Percentiles rank a stretch among this genome's conserved stretches.
Evolutionary conservation across 2,329 filamentous ascomycete genomes (phyloP).

Genomic region (Fusarium concolor): DNA sequence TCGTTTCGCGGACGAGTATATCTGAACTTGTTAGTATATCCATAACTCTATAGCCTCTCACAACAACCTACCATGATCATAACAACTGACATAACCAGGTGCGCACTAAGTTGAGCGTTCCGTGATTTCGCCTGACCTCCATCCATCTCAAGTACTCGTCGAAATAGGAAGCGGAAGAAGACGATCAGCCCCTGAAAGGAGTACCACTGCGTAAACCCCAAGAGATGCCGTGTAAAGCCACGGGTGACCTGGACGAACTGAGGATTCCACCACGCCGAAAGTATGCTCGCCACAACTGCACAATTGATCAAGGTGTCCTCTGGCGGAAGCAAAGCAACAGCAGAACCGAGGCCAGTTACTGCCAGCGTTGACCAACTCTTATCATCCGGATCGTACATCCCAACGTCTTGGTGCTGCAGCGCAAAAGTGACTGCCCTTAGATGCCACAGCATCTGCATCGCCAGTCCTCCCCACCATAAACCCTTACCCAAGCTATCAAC

Average conservation of each 20-base stretch:
- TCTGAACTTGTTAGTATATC: constrained; percentile 50
- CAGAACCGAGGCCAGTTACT: constrained; percentile 26
- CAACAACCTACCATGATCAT: constrained; percentile 63
- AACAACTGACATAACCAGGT: constrained; percentile 65
- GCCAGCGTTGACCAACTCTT: constrained; percentile 29
- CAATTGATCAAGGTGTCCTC: constrained; percentile 58
- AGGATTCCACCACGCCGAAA: constrained; percentile 76
- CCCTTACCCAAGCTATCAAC: constrained; percentile 57
- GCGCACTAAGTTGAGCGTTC: constrained; percentile 62
- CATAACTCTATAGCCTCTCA: accelerated
- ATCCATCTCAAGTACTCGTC: constrained; percentile 56
- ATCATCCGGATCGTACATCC: constrained; percentile 52
- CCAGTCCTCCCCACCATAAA: constrained; percentile 62
- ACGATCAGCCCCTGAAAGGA: constrained; percentile 71
- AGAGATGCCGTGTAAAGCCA: constrained; percentile 70
- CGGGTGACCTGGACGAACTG: constrained; percentile 69
- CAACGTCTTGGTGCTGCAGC: constrained; percentile 46
- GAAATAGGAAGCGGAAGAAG: constrained; percentile 64
- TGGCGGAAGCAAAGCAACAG: constrained; percentile 53
- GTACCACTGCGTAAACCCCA: constrained; percentile 74
- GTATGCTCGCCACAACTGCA: constrained; percentile 61
- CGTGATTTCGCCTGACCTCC: constrained; percentile 53
- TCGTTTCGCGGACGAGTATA: constrained; percentile 58
- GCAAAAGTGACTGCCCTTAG: constrained; percentile 46
- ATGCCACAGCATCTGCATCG: constrained; percentile 65